Conservation (phyloP, 2,329 filamentous ascomycete species). For the Pestalotiopsis fici region DNA sequence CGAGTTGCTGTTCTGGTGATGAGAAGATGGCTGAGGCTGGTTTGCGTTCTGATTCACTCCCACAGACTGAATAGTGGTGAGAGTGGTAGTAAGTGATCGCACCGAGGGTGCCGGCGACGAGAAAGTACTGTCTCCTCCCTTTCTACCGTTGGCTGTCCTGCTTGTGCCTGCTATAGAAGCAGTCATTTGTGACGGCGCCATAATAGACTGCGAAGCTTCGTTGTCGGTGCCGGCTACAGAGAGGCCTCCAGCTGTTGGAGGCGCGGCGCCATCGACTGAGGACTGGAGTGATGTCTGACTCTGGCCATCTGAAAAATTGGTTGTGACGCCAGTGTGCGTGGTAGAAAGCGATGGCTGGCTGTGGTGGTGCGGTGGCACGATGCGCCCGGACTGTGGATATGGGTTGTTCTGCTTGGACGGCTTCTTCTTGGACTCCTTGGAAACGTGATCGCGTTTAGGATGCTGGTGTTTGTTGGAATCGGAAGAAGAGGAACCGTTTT, state of each 20-base stretch:
- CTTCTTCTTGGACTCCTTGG: constrained; percentile 57
- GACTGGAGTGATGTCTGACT: constrained; percentile 63
- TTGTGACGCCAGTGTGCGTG: constrained; percentile 48
- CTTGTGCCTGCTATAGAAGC: constrained; percentile 73
- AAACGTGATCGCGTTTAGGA: constrained; percentile 39
- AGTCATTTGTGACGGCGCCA: constrained; percentile 71
- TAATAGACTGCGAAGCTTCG: constrained; percentile 73
- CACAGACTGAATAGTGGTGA: constrained; percentile 82
- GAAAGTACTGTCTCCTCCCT: constrained; percentile 76
- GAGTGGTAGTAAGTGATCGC: constrained; percentile 77
- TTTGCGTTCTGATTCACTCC: constrained; percentile 33
- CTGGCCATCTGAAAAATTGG: constrained; percentile 55
- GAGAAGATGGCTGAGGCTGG: constrained; percentile 41
- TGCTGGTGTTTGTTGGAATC: constrained; percentile 40
- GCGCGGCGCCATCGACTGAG: constrained; percentile 58
- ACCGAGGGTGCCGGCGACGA: constrained; percentile 81
- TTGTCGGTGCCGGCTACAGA: constrained; percentile 79
- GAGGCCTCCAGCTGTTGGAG: constrained; percentile 65
- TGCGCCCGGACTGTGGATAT: constrained; percentile 79
- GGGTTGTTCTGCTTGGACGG: constrained; percentile 77
- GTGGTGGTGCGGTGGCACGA: constrained; percentile 39
- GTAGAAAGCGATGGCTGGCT: constrained; percentile 59
- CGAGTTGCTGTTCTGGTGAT: constrained; percentile 35
- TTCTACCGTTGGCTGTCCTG: constrained; percentile 66
- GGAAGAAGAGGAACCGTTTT: constrained; percentile 65